Conservation (phyloP, 2,329 filamentous ascomycete genomes). For the Colletotrichum tabaci region DNA sequence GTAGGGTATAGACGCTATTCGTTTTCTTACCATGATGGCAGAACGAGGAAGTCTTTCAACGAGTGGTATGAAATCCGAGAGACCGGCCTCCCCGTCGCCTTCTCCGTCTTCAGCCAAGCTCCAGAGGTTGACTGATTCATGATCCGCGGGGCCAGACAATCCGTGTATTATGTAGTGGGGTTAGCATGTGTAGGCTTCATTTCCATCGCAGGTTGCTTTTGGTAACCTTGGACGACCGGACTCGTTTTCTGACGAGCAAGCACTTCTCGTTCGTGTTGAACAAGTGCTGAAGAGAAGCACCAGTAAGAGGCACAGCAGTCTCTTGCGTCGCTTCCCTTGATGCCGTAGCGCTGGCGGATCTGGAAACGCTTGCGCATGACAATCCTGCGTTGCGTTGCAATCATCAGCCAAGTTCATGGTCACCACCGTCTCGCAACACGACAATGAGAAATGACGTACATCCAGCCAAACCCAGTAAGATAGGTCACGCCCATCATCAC, state of each 20-base stretch:
- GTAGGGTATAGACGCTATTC: too few species aligned
- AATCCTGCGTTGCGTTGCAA: neutral
- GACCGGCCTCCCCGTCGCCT: neutral
- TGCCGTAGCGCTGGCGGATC: constrained; percentile 16
- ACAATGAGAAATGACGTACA: neutral
- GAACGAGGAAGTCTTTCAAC: too few species aligned
- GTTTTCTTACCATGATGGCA: too few species aligned
- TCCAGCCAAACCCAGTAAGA: constrained; percentile 11
- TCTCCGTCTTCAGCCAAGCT: neutral
- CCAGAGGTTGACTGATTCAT: too few species aligned
- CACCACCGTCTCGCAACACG: too few species aligned
- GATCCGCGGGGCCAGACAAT: too few species aligned
- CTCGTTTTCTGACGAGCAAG: neutral
- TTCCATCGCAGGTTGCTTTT: neutral
- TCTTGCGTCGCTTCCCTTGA: constrained; percentile 18
- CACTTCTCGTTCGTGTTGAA: constrained; percentile 21
- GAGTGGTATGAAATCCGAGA: too few species aligned
- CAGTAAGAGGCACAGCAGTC: constrained; percentile 12
- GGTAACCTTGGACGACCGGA: neutral
- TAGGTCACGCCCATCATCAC: constrained; percentile 12
- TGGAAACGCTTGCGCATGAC: constrained; percentile 17
- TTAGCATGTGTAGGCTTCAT: neutral
- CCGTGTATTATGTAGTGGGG: neutral
- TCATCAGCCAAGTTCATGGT: neutral
- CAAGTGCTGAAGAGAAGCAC: constrained; percentile 6